Base-by-base conservation (phyloP, 768 basidiomycete genomes). In the Leccinum sublutescens region DNA sequence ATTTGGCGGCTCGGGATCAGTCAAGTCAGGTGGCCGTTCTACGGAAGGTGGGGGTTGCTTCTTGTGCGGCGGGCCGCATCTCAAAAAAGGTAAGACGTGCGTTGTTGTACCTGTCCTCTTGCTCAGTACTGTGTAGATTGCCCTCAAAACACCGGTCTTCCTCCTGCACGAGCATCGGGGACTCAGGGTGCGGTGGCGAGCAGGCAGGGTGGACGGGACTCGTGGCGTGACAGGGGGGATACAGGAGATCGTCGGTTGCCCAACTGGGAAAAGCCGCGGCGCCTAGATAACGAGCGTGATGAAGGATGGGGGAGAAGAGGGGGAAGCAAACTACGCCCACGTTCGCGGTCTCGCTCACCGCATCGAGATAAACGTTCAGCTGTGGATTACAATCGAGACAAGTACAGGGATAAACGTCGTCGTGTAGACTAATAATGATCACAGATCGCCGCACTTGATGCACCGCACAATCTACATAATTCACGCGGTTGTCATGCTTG, bases 31-130 rank as follows among this genome's bases (percentile, higher is more conserved):
- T 33, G 86, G 86, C 6, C 80, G 75, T 52, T 77, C 79, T 23
- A 76, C 76, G 1, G 82, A 86, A 49, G 78, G 76, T 1, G 85
- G 81, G 2, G 93, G 92, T 0, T 99, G 97, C 71, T 99, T 96
- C 79, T 72, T 85, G 36, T 99, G 97, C 71, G 96, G 96, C 6
- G 95, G 95, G 0, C 89, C 92, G 6, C 96, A 98, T 79, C 76
- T 96, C 34, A 94, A 93, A 72, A 92, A 89, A 81, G 94, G 94
- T 91, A 61, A 23, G 71, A 47, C 25, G 43, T 19, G 11, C 3
- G 10, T 11, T 21, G 47, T 17, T 36, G 6, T 53, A 38, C 19
- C 17, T 5, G 14, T 54, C 21, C 4, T 48, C 69, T 60, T 45
- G 47, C 58, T 66, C 14, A 61, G 9, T 21, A n/a, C 4, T 49